Conservation (phyloP, 768 basidiomycete species). For the Leucocoprinus sp. region DNA sequence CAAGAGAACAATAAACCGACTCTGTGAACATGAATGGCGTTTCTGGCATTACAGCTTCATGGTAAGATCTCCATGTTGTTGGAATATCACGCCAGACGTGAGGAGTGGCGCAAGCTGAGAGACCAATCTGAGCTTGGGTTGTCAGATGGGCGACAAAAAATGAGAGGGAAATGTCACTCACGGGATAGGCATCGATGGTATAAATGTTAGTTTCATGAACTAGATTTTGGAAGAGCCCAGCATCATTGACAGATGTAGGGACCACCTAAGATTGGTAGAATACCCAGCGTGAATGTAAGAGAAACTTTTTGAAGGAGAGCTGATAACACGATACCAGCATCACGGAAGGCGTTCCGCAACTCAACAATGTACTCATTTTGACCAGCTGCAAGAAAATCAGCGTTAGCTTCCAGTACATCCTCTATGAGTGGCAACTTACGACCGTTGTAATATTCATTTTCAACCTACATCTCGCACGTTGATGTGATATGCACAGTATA, state of each 20-base stretch:
- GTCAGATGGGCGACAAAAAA: background rate
- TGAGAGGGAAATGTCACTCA: background rate
- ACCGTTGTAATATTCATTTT: background rate
- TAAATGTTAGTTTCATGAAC: background rate
- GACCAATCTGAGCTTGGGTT: background rate
- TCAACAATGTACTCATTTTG: slow-evolving; percentile 1
- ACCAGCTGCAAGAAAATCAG: background rate
- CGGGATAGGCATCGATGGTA: slow-evolving; percentile 1
- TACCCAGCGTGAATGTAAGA: background rate
- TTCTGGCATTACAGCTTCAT: background rate
- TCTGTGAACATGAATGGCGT: slow-evolving; percentile 2
- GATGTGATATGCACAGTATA: background rate
- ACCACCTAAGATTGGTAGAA: background rate
- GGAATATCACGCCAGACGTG: slow-evolving; percentile 1
- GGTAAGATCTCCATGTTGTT: background rate
- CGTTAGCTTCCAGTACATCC: background rate
- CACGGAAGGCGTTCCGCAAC: background rate
- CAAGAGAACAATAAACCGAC: background rate
- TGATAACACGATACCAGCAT: background rate
- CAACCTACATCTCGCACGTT: background rate
- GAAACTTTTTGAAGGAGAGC: background rate
- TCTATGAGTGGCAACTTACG: background rate
- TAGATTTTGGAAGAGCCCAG: background rate
- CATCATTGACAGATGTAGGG: background rate
- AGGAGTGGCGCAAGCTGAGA: background rate